Evolutionary conservation across 345 rosid genomes (phyloP), one percentile per base, ranked within the genome.

Genomic region (Dipteronia sinensis): DNA sequence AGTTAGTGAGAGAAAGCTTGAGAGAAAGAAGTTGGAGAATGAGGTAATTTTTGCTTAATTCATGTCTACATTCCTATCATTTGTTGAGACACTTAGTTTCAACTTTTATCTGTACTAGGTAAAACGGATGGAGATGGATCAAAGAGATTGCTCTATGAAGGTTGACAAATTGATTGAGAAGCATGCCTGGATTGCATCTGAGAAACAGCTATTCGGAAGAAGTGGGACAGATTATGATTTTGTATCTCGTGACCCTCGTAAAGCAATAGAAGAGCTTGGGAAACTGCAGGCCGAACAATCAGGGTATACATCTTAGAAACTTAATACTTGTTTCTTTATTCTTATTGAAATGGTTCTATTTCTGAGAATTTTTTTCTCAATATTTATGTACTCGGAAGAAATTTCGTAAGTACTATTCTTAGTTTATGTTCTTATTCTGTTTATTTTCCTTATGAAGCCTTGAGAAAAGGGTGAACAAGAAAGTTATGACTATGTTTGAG

Each of bases 401-500:
- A 65, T 29, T 7, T 22, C n/a, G 12, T 51, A 49, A 59, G 25
- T 46, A 17, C 20, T 29, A 20, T 67, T 61, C 13, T 38, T 72
- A 78, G 34, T 44, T 61, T 15, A 71, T 34, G 63, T 71, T 65
- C 10, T 76, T 65, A 7, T 53, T 53, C 65, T 22, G 77, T 67
- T 31, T 73, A 55, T 70, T 74, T 81, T 66, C 25, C 73, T 46
- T 34, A 53, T 83, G 79, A 85, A 93, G 98, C 61, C 93, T 92
- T 8, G 98, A 93, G 82, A 96, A 92, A 83, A 90, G 98, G 85
- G 98, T 96, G 68, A 94, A 96, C 85, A 96, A 96, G 91, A 96
- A 94, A 83, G 99, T 94, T 49, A 96, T 94, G 97, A 90, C 95
- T 1, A 94, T 96, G 98, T 96, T 96, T 68, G 99, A 96, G 88